A percentile compares a stretch with the other conserved stretches of the same genome.
phyloP scores from a whole-genome alignment of 768 basidiomycete genomes.

The Cytidiella melzeri region DNA sequence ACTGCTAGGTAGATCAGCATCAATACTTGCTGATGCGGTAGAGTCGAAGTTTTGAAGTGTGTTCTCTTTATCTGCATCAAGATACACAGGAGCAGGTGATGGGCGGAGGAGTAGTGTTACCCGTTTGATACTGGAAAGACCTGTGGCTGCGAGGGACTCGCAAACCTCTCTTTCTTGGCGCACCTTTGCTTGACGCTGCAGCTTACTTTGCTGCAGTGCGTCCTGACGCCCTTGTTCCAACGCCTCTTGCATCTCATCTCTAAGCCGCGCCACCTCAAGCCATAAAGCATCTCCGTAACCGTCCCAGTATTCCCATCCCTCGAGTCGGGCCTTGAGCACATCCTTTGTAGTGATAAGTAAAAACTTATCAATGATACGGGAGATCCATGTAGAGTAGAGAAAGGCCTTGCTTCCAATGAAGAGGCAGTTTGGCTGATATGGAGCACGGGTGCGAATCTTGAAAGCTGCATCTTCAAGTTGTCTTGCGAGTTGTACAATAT shows the following conservation, averaged over 20 bases:
- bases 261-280: background rate
- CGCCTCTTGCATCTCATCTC: background rate
- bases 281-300: background rate
- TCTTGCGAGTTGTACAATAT: background rate
- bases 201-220: too few relatives aligned
- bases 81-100: background rate
- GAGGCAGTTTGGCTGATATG: background rate
- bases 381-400: background rate
- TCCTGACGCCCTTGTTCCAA: background rate
- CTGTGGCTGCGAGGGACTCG: background rate
- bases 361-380: conserved; percentile 1
- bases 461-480: background rate
- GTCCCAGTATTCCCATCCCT: conserved; percentile 1
- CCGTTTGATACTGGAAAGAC: background rate
- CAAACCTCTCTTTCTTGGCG: background rate
- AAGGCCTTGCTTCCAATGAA: background rate
- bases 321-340: background rate
- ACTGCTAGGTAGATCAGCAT: too few relatives aligned
- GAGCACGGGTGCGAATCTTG: background rate
- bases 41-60: too few relatives aligned
- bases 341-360: background rate
- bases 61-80: background rate
- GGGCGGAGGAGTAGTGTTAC: background rate
- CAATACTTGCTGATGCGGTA: too few relatives aligned
- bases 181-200: too few relatives aligned